Conservation (phyloP, 116 monocot species). For the Thalassia testudinum region DNA sequence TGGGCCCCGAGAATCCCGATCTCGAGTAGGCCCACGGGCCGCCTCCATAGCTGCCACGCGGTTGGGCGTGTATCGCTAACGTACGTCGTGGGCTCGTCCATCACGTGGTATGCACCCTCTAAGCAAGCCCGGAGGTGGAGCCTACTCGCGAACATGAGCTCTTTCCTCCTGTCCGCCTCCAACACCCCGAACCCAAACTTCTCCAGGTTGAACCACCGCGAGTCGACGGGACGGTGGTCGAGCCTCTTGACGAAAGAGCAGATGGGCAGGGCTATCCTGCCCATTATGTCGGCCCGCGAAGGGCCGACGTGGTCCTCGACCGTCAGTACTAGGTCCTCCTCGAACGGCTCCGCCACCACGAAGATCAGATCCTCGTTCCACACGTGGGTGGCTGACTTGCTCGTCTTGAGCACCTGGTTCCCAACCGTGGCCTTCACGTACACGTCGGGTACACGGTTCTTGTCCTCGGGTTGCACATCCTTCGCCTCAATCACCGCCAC, state of each 20-base stretch:
- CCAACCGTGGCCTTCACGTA: constrained; percentile 21
- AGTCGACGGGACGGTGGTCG: constrained; percentile 49
- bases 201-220: constrained; percentile 77
- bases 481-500: constrained; percentile 38
- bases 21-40: constrained; percentile 53
- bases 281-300: constrained; percentile 55
- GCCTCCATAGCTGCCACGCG: constrained; percentile 74
- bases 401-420: constrained; percentile 18
- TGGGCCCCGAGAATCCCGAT: constrained; percentile 60
- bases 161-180: constrained; percentile 37
- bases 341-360: constrained; percentile 65
- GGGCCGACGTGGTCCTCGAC: constrained; percentile 47
- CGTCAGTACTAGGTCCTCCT: constrained; percentile 53
- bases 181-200: constrained; percentile 30
- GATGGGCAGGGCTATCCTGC: constrained; percentile 30
- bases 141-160: constrained; percentile 55
- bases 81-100: constrained; percentile 78
- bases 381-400: constrained; percentile 1
- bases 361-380: constrained; percentile 70
- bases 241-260: constrained; percentile 44
- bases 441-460: constrained; percentile 18
- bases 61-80: constrained; percentile 61
- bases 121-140: constrained; percentile 63
- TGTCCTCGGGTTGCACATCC: constrained; percentile 21
- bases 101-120: constrained; percentile 84